A percentile compares a stretch with the other conserved stretches of the same genome.
phyloP scores from a whole-genome alignment of 257 asterid species.

The Nicotiana knightiana region DNA sequence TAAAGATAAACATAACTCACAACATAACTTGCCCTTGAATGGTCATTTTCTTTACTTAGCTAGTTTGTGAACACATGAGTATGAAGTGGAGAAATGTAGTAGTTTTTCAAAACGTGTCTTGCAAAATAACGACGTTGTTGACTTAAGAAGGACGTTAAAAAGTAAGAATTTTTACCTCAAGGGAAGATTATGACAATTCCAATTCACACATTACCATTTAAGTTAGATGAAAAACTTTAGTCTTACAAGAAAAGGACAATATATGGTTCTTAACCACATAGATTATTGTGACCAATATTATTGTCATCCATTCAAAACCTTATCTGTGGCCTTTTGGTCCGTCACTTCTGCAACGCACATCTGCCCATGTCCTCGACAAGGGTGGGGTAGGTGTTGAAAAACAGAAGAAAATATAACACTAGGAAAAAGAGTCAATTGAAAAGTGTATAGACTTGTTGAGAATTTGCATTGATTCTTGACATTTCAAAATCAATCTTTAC shows the following conservation, averaged over 20 bases:
- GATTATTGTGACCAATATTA: neutral
- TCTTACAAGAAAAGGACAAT: slow-evolving; percentile 19
- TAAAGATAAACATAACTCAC: neutral
- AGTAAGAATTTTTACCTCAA: neutral
- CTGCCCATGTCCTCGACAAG: neutral
- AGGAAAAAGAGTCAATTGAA: neutral
- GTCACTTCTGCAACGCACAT: neutral
- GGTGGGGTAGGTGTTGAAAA: neutral
- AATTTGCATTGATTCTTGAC: neutral
- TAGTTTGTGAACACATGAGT: neutral
- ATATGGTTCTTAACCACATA: neutral
- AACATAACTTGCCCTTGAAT: neutral
- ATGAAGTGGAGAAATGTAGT: neutral
- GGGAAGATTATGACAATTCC: slow-evolving; percentile 11
- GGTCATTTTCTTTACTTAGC: neutral
- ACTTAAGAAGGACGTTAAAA: neutral
- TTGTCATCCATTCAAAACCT: neutral
- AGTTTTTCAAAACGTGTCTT: neutral
- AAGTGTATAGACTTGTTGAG: neutral
- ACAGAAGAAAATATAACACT: neutral
- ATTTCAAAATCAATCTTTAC: neutral
- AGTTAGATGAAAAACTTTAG: slow-evolving; percentile 11
- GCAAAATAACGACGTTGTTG: slow-evolving; percentile 4
- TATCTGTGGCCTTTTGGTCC: slow-evolving; percentile 1
- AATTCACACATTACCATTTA: neutral